Base-by-base conservation (phyloP, 2,329 filamentous ascomycete genomes). In the Beauveria brongniartii region DNA sequence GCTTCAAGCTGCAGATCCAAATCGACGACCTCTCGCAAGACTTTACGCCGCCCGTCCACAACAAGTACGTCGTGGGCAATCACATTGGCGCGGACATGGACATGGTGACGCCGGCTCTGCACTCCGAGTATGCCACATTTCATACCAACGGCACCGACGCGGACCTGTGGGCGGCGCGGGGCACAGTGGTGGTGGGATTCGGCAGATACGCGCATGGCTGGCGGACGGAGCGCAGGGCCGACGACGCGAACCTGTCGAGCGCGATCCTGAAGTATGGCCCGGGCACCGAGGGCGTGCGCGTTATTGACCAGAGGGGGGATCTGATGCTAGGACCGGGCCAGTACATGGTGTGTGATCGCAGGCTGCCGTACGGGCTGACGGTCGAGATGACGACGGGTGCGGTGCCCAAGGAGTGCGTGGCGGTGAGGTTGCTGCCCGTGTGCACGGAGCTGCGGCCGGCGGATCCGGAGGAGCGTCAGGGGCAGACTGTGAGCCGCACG, bases 331-430 rank as follows among this genome's bases (percentile, higher is more conserved):
- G 58, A 1, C 58, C 58, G 1, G 50, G 50, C 8, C 58, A 60
- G 41, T 60, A 54, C 58, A 55, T 60, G 41, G 50, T 60, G 3
- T 60, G 58, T 22, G 58, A 60, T 14, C 12, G 50, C n/a, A 20
- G 37, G 26, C 26, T 55, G 26, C 50, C 50, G 18, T 60, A 55
- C 30, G 58, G 58, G 3, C 50, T 55, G 22, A 14, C 50, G 40
- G 58, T 60, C 5, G 50, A 60, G 41, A 24, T 54, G 58, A 54
- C 58, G n/a, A 48, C 41, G 26, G 50, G n/a, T 5, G 41, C 18
- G 1, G 30, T 60, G 20, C 58, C 58, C 16, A 43, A 43, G 28
- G n/a, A 12, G 41, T 61, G 58, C 9, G n/a, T 48, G 2, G 20
- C 58, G 16, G 58, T 61, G 10, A 55, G 28, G 24, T 37, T 61